phyloP scores from a whole-genome alignment of 768 basidiomycete species.

The Aureoboletus auriporus region DNA sequence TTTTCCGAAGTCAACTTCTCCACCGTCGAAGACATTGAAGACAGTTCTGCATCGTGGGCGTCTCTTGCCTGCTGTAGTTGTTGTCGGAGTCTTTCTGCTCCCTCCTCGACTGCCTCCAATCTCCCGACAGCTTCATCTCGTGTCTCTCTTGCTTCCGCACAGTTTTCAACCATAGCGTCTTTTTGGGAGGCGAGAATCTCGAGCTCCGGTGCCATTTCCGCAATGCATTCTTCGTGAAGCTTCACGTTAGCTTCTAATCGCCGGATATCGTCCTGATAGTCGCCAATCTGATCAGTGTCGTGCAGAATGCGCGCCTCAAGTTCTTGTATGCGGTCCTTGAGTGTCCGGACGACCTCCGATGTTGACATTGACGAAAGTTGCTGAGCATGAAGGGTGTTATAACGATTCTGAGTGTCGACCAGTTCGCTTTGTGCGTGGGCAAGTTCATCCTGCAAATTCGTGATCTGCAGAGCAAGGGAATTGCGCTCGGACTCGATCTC shows the following conservation, averaged over 20 bases:
- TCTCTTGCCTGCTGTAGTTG: slow-evolving; percentile 14
- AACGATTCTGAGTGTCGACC: slow-evolving; percentile 53
- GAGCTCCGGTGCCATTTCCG: slow-evolving; percentile 66
- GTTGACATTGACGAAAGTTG: slow-evolving; percentile 63
- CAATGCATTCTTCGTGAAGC: slow-evolving; percentile 69
- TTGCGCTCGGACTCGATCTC: slow-evolving; percentile 63
- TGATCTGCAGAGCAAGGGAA: slow-evolving; percentile 59
- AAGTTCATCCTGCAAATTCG: slow-evolving; percentile 61
- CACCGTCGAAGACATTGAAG: slow-evolving; percentile 37
- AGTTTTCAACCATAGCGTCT: slow-evolving; percentile 82
- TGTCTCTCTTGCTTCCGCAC: slow-evolving; percentile 69
- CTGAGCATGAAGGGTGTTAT: slow-evolving; percentile 58
- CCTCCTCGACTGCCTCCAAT: slow-evolving; percentile 61
- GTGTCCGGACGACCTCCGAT: slow-evolving; percentile 47
- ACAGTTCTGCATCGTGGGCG: slow-evolving; percentile 34
- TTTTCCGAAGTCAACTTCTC: slow-evolving; percentile 33
- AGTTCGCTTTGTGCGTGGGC: slow-evolving; percentile 49
- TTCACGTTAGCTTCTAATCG: slow-evolving; percentile 71
- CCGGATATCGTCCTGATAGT: slow-evolving; percentile 76
- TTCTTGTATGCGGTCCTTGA: slow-evolving; percentile 64
- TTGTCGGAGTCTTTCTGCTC: slow-evolving; percentile 45
- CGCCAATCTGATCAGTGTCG: slow-evolving; percentile 69
- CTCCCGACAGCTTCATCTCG: slow-evolving; percentile 58
- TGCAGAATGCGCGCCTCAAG: slow-evolving; percentile 62
- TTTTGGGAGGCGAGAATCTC: slow-evolving; percentile 65